phyloP scores from a whole-genome alignment of 164 flowering plant species.

The Platanus orientalis region DNA sequence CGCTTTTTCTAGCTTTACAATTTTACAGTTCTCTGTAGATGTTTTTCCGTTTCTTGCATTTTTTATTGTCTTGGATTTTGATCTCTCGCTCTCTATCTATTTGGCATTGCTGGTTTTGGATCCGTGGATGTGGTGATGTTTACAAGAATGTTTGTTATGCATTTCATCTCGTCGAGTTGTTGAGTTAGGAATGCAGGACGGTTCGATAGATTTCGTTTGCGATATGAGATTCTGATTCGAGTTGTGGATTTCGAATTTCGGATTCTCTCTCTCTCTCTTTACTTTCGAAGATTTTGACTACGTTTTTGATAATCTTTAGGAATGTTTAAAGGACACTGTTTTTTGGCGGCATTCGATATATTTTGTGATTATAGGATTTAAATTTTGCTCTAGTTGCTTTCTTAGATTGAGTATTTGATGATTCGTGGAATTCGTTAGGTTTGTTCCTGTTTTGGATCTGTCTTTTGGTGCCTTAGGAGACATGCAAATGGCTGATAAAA shows the following conservation, averaged over 20 bases:
- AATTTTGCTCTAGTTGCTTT: too few species aligned
- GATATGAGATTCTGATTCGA: neutral
- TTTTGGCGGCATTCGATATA: neutral
- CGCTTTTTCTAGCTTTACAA: too few species aligned
- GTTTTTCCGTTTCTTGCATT: neutral
- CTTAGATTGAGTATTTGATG: too few species aligned
- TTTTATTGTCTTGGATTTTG: neutral
- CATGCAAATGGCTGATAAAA: too few species aligned
- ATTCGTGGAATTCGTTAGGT: too few species aligned
- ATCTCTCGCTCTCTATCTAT: neutral
- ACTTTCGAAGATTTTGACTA: neutral
- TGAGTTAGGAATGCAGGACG: neutral
- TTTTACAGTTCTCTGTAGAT: neutral
- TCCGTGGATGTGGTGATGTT: neutral
- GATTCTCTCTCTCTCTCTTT: neutral
- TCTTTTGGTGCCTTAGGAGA: too few species aligned
- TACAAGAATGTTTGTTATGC: neutral
- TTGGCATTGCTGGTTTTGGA: neutral
- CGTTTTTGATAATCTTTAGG: neutral
- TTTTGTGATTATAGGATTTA: too few species aligned
- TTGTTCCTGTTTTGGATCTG: too few species aligned
- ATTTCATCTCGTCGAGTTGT: neutral
- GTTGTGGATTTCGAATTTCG: neutral
- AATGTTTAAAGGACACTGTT: neutral
- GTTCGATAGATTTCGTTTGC: neutral